Evolutionary conservation across 495 filamentous ascomycete species (phyloP), one percentile per base, ranked within the genome.

Genomic region (Penicillium odoratum): DNA sequence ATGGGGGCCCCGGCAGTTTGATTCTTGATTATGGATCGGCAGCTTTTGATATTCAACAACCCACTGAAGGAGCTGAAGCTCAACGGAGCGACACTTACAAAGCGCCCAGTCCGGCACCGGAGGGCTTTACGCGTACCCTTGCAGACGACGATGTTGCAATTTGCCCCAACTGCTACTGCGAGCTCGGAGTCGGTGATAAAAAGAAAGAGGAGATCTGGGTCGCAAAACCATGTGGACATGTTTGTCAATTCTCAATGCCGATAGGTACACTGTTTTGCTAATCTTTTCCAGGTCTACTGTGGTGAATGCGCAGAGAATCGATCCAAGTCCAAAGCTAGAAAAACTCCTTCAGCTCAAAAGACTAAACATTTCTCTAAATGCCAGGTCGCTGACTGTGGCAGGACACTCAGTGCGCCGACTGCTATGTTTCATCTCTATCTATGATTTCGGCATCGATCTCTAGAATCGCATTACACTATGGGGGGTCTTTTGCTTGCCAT

Each of bases 171-270:
- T 93, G 89, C 62, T 80, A 81, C 6, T 78, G 83, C 36, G 89
- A 92, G 65, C 69, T 93, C 46, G 85, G 88, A n/a, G 72, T 73
- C 18, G 80, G 81, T 21, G 74, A 80, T 44, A 84, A 84, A 26
- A 55, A 74, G 7, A 84, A 86, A 66, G 81, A 83, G 66, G 81
- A 89, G 56, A 85, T 91, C 33, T 92, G 89, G 88, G 79, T 90
- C 16, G 77, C 85, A 1, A 90, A 85, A 60, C 72, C 74, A 55
- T 93, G 89, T 70, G 90, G 89, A 53, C 89, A 93, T 79, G 89
- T 92, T 77, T 58, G 88, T 78, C 58, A 51, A 18, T 31, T 21
- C 25, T n/a, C 2, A 57, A n/a, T 28, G n/a, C 15, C 30, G 30
- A 28, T 42, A 7, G 5, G 30, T 44, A n/a, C 30, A 13, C 4